Evolutionary conservation across 352 stramenopile genomes (phyloP).

Genomic region (Globisporangium radiosum): DNA sequence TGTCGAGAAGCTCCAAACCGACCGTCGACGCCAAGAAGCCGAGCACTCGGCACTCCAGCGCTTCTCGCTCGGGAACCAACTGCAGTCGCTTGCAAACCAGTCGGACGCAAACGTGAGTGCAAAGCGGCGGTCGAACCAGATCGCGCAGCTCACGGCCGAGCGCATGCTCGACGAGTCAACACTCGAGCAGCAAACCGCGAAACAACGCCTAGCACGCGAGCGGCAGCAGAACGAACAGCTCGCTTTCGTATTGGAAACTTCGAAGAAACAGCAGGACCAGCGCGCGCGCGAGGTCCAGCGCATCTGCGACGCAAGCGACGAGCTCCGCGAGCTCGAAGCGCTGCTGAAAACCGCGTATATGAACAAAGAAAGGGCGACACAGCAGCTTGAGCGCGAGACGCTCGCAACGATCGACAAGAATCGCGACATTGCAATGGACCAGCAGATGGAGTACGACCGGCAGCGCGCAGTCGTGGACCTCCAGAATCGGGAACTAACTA

Average conservation of each 20-base stretch:
- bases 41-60: constrained; percentile 44
- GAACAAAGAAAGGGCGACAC: constrained; percentile 89
- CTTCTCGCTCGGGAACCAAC: constrained; percentile 49
- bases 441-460: constrained; percentile 91
- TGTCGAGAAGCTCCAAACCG: constrained; percentile 54
- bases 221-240: constrained; percentile 70
- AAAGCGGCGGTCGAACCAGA: constrained; percentile 45
- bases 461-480: constrained; percentile 70
- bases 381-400: constrained; percentile 87
- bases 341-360: constrained; percentile 92
- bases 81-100: constrained; percentile 57
- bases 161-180: constrained; percentile 56
- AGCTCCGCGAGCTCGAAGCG: constrained; percentile 85
- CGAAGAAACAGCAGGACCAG: constrained; percentile 55
- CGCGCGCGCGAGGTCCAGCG: constrained; percentile 84
- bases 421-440: constrained; percentile 83
- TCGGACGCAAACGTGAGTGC: constrained; percentile 48
- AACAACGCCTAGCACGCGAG: constrained; percentile 27
- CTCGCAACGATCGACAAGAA: constrained; percentile 61
- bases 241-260: constrained; percentile 60
- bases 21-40: constrained; percentile 52
- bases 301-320: constrained; percentile 87
- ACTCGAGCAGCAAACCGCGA: constrained; percentile 15
- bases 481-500: constrained; percentile 47
- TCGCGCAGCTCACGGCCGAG: constrained; percentile 60